Conservation (phyloP, 768 basidiomycete genomes). For the Cyclocybe aegerita region DNA sequence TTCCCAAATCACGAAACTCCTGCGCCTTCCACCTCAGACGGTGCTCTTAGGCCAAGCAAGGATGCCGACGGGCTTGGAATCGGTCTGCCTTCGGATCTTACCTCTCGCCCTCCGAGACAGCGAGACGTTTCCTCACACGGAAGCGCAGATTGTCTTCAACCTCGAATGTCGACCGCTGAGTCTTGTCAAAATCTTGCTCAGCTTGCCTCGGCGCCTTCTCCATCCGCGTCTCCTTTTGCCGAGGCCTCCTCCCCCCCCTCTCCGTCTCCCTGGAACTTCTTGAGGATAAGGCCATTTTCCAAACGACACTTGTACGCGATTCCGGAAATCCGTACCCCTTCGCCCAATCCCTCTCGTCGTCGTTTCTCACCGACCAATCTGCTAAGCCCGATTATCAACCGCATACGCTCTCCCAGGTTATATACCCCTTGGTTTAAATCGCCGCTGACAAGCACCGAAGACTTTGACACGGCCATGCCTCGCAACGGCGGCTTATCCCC, state of each 20-base stretch:
- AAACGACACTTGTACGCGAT: slow-evolving; percentile 13
- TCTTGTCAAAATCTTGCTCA: slow-evolving; percentile 5
- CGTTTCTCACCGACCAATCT: neutral
- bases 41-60: slow-evolving; percentile 6
- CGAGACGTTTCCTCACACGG: slow-evolving; percentile 2
- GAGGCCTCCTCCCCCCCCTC: neutral
- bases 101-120: slow-evolving; percentile 7
- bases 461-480: no score
- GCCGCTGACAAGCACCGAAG: no score
- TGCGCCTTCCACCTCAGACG: neutral
- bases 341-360: slow-evolving; percentile 2
- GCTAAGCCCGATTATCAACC: slow-evolving; percentile 1
- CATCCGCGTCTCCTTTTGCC: neutral
- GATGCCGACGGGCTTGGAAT: slow-evolving; percentile 11
- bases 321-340: slow-evolving; percentile 10
- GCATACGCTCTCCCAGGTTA: slow-evolving; percentile 4
- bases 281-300: slow-evolving; percentile 9
- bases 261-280: neutral
- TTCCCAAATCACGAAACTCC: neutral
- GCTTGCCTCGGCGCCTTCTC: neutral
- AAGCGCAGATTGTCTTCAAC: neutral
- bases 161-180: slow-evolving; percentile 2
- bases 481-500: no score
- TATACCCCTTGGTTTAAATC: neutral
- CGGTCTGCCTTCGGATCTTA: slow-evolving; percentile 16